These are phyloP conservation scores for Cyclotella choctawhatcheeana DNA, from an alignment of 108 stramenopile species.

Conservation along the genomic window DNA sequence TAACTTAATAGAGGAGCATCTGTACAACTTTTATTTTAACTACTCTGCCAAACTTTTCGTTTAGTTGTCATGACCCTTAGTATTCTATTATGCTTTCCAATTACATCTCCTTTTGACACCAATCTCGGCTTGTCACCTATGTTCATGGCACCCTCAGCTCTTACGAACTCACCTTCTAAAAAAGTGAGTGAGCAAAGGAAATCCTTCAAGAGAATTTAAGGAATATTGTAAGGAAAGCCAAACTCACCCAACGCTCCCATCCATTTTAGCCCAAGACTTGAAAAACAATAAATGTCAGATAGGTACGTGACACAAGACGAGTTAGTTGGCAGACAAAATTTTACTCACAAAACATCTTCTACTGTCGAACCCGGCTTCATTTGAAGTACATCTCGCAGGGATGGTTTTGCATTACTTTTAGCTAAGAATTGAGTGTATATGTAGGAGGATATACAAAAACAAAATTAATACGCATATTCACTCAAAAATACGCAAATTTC, in stretches of 20 bases:
- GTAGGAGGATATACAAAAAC: too few relatives aligned
- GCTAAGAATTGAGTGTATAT: slow-evolving; percentile 33
- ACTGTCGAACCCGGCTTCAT: slow-evolving; percentile 92
- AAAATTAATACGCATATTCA: too few relatives aligned
- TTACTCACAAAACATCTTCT: slow-evolving; percentile 74
- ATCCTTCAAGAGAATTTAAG: too few relatives aligned
- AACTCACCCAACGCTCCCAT: slow-evolving; percentile 66
- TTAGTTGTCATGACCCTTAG: slow-evolving; percentile 84
- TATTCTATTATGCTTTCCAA: slow-evolving; percentile 68
- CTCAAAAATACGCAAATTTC: too few relatives aligned
- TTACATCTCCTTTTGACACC: slow-evolving; percentile 62
- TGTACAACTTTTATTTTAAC: background rate
- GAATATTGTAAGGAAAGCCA: too few relatives aligned
- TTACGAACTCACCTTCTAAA: slow-evolving; percentile 86
- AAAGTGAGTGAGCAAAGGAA: too few relatives aligned
- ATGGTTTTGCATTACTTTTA: slow-evolving; percentile 27
- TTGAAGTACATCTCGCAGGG: slow-evolving; percentile 70
- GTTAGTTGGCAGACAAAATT: background rate
- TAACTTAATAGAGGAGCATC: background rate
- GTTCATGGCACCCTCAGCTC: slow-evolving; percentile 73
- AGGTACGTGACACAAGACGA: background rate
- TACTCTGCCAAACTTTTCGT: slow-evolving; percentile 70
- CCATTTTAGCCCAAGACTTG: slow-evolving; percentile 52
- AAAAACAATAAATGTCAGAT: background rate
- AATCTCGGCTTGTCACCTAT: slow-evolving; percentile 75